Evolutionary conservation across 108 stramenopile genomes (phyloP).

Genomic region (Bacterosira constricta): DNA sequence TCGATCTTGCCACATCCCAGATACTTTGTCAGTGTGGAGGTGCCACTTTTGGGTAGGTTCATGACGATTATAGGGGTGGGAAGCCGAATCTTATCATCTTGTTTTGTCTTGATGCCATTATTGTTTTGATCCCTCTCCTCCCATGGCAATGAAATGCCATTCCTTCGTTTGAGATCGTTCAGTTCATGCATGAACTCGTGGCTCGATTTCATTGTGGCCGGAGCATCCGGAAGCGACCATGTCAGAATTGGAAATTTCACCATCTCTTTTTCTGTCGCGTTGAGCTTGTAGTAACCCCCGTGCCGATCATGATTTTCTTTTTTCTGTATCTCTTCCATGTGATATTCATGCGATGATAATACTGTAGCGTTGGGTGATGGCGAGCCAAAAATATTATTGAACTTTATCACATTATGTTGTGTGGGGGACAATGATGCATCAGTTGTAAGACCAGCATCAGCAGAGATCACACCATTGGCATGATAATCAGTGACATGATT

Average conservation of each 20-base stretch:
- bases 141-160: neutral
- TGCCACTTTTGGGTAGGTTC: constrained; percentile 12
- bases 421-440: too few species aligned
- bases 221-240: constrained; percentile 1
- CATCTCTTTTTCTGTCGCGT: neutral
- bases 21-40: neutral
- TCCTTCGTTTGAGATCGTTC: neutral
- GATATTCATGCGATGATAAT: too few species aligned
- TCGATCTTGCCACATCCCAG: neutral
- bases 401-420: too few species aligned
- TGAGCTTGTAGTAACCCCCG: too few species aligned
- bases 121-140: neutral
- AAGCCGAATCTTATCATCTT: too few species aligned
- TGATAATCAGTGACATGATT: too few species aligned
- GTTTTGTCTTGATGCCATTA: neutral
- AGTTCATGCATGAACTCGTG: constrained; percentile 1
- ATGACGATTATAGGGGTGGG: constrained; percentile 3
- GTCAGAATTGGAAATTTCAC: neutral
- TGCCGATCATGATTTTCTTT: too few species aligned
- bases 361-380: too few species aligned
- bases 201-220: neutral
- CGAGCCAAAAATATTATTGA: too few species aligned
- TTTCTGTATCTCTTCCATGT: too few species aligned
- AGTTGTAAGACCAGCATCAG: too few species aligned
- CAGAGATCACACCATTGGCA: too few species aligned